Conservation (phyloP, 2,329 filamentous ascomycete species). For the Alternaria gansuensis region DNA sequence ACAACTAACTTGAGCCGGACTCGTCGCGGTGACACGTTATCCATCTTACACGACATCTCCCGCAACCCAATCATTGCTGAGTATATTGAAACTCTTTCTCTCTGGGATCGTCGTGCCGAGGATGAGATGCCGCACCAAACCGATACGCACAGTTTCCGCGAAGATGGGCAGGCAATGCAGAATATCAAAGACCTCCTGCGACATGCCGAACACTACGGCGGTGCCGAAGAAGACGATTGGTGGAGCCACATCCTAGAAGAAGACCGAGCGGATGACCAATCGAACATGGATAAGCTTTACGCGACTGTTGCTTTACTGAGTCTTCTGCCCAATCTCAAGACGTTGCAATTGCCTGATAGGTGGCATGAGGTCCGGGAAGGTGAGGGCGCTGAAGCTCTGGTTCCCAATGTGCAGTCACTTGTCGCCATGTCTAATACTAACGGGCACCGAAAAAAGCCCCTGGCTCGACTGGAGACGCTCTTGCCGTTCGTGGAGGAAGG, state of each 20-base stretch:
- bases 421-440: conserved; percentile 30
- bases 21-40: conserved; percentile 34
- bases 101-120: conserved; percentile 37
- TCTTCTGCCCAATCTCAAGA: conserved; percentile 44
- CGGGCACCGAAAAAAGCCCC: conserved; percentile 21
- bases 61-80: conserved; percentile 40
- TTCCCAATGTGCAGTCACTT: conserved; percentile 29
- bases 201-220: conserved; percentile 26
- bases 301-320: conserved; percentile 39
- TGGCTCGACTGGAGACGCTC: conserved; percentile 40
- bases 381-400: conserved; percentile 30
- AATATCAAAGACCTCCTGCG: conserved; percentile 34
- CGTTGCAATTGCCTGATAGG: conserved; percentile 38
- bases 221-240: conserved; percentile 36
- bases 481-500: conserved; percentile 45
- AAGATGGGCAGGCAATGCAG: conserved; percentile 31
- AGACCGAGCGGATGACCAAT: conserved; percentile 22
- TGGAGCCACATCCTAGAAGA: conserved; percentile 42
- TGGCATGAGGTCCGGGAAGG: conserved; percentile 39
- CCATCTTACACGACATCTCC: conserved; percentile 39
- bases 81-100: conserved; percentile 41
- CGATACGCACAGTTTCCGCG: conserved; percentile 27
- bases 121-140: conserved; percentile 11
- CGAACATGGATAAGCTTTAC: conserved; percentile 30
- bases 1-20: conserved; percentile 28